Evolutionary conservation across 306 rosid species (phyloP).

Genomic region (Cyclanthera cordifolia): DNA sequence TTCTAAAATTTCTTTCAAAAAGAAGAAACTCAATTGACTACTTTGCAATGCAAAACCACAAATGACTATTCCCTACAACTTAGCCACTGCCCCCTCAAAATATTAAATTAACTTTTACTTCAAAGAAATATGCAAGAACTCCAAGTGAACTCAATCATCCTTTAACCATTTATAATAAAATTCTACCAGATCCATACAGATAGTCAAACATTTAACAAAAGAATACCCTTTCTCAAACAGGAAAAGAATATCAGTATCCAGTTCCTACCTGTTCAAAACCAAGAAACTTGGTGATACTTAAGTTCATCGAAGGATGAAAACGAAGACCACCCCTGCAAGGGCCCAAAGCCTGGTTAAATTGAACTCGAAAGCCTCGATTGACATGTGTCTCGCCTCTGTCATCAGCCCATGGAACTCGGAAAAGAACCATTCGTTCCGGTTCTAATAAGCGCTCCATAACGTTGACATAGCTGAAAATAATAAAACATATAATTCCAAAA

Average conservation of each 20-base stretch:
- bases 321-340: constrained; percentile 96
- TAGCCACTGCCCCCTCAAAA: neutral
- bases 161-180: neutral
- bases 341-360: constrained; percentile 90
- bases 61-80: neutral
- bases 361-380: constrained; percentile 80
- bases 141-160: neutral
- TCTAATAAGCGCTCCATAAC: constrained; percentile 94
- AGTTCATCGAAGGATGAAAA: constrained; percentile 79
- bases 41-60: neutral
- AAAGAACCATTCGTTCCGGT: constrained; percentile 82
- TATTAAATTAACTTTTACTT: neutral
- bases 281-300: constrained; percentile 81
- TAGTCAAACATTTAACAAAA: constrained; percentile 1
- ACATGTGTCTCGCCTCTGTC: constrained; percentile 88
- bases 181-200: neutral
- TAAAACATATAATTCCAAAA: neutral
- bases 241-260: constrained; percentile 12
- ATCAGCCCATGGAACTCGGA: constrained; percentile 94
- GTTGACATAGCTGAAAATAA: constrained; percentile 72
- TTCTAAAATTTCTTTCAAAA: neutral
- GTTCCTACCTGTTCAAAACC: constrained; percentile 83
- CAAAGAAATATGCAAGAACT: constrained; percentile 2
- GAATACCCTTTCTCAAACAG: neutral
- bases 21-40: neutral